These are phyloP conservation scores for Collybia mongolica DNA, from an alignment of 768 basidiomycete species.

Conservation along the genomic window DNA sequence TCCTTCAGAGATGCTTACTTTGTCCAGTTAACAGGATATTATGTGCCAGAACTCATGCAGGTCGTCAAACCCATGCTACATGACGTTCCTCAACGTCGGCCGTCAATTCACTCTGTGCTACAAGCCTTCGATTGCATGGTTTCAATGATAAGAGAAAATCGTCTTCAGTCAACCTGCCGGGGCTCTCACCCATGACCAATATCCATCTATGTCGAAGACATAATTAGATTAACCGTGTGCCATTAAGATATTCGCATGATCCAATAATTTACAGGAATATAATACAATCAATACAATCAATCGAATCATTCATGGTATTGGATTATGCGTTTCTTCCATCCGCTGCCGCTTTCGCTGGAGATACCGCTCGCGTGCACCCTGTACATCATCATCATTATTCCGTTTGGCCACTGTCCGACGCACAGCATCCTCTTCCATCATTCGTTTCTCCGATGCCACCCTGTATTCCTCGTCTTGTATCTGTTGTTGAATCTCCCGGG, in stretches of 20 bases:
- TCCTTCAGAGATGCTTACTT: constrained; percentile 7
- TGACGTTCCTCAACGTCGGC: constrained; percentile 48
- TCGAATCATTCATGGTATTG: constrained; percentile 12
- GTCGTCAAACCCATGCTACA: constrained; percentile 62
- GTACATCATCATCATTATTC: constrained; percentile 72
- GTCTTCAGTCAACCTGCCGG: constrained; percentile 17
- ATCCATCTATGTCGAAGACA: no score
- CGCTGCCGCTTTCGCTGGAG: constrained; percentile 77
- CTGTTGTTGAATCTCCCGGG: constrained; percentile 75
- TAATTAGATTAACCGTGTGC: no score
- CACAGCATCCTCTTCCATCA: constrained; percentile 60
- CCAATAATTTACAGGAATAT: constrained; percentile 2
- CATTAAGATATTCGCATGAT: not conserved
- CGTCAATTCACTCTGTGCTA: constrained; percentile 47
- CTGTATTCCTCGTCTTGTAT: constrained; percentile 73
- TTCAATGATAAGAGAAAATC: constrained; percentile 35
- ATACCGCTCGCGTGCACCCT: constrained; percentile 74
- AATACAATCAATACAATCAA: constrained; percentile 2
- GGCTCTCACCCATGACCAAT: constrained; percentile 11
- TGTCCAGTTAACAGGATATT: constrained; percentile 51
- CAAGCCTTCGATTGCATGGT: constrained; percentile 51
- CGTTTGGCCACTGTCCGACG: constrained; percentile 69
- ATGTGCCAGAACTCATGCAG: constrained; percentile 57
- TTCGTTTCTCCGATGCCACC: constrained; percentile 51
- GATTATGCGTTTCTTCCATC: constrained; percentile 44